Evolutionary conservation across 2,329 filamentous ascomycete species (phyloP), one percentile per base, ranked within the genome.

Genomic region (Colletotrichum eremochloae): DNA sequence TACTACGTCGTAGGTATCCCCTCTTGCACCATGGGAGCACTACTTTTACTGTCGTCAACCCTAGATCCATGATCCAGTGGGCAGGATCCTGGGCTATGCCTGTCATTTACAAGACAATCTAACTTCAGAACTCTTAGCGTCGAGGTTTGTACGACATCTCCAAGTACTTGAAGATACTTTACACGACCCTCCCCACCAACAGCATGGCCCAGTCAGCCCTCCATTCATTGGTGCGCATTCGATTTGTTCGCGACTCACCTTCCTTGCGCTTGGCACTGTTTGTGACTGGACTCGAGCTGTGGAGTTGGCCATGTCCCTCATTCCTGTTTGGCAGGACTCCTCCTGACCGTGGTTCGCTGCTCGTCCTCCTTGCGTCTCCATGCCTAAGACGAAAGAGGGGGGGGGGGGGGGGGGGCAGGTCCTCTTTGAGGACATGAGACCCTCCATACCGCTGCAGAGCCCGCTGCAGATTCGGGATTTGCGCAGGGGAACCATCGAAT

Each of bases 391-490:
- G 64, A 63, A 68, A 68, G 57, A 42, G 24, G 24, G 24, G 24
- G 24, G 24, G 24, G 24, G 24, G 24, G 24, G 24, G 24, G 24
- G 24, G 24, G 24, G 24, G 24, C 24, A 24, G 64, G 33, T 46
- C 68, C 38, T 63, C 42, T 15, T 31, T 55, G 65, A 68, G 64
- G 58, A 50, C 65, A 50, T 58, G 64, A 68, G 68, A 71, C 68
- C 64, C 46, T 63, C 68, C 52, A 63, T 68, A 42, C 68, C 65
- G 68, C 64, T 71, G 68, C 68, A 68, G 64, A 71, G 68, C 52
- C 64, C 68, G 68, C 68, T 71, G 68, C 68, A 68, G 68, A 71
- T 42, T 71, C 64, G 58, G 68, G 68, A 71, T 71, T 68, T 71
- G 58, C 68, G 64, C 68, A 71, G 68, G 68, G 24, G 68, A 63